These are phyloP conservation scores for Haberlea rhodopensis DNA, from an alignment of 257 asterid species.

Conservation along the genomic window DNA sequence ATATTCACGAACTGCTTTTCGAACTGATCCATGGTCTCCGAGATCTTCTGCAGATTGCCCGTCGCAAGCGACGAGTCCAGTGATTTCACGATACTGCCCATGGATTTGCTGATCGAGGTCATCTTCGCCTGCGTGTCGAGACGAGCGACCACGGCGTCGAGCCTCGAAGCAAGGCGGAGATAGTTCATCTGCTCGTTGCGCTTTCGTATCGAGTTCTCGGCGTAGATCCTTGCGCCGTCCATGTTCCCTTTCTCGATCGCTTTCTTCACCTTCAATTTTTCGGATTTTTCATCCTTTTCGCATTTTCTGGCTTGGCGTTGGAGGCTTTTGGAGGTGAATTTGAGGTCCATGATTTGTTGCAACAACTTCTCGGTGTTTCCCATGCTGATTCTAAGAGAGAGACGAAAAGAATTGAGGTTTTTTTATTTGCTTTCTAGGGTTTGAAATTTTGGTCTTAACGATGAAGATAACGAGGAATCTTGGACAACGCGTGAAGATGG, in stretches of 20 bases:
- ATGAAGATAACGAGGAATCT: too few species aligned
- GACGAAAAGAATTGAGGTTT: too few species aligned
- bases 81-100: constrained; percentile 81
- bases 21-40: constrained; percentile 91
- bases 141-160: constrained; percentile 94
- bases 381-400: constrained; percentile 39
- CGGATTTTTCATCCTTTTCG: constrained; percentile 91
- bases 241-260: constrained; percentile 97
- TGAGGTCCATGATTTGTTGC: constrained; percentile 95
- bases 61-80: constrained; percentile 71
- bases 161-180: too few species aligned
- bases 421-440: constrained; percentile 5
- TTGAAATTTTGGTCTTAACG: constrained; percentile 19
- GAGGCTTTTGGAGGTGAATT: constrained; percentile 78
- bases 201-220: constrained; percentile 95
- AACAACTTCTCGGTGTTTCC: constrained; percentile 83
- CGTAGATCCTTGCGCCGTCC: constrained; percentile 99
- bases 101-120: constrained; percentile 78
- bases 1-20: constrained; percentile 93
- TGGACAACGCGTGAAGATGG: too few species aligned
- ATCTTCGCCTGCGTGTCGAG: constrained; percentile 97
- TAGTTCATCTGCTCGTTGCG: constrained; percentile 94
- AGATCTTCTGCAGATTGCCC: constrained; percentile 93
- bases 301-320: constrained; percentile 89
- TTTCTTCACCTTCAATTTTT: constrained; percentile 86